phyloP scores from a whole-genome alignment of 2,329 filamentous ascomycete species.

The Aureobasidium sp. region DNA sequence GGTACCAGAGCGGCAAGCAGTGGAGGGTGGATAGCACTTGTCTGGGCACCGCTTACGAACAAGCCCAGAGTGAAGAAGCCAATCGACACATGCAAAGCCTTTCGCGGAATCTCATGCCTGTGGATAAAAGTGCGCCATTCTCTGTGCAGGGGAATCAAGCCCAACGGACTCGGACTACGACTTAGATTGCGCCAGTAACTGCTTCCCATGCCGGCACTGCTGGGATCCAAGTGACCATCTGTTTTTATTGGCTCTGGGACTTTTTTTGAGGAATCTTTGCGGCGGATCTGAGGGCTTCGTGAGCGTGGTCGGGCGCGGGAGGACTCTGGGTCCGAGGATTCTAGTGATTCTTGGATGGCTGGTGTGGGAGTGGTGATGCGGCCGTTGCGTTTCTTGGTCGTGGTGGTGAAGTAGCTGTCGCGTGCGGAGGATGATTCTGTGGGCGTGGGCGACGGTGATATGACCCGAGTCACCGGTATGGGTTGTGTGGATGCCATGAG shows the following conservation, averaged over 20 bases:
- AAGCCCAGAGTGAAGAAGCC: conserved; percentile 87
- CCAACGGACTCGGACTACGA: conserved; percentile 83
- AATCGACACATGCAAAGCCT: conserved; percentile 88
- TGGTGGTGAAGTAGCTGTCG: conserved; percentile 58
- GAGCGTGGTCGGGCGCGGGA: conserved; percentile 60
- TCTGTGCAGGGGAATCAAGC: conserved; percentile 88
- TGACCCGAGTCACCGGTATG: conserved; percentile 73
- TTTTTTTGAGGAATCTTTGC: conserved; percentile 27
- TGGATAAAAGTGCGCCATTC: conserved; percentile 83
- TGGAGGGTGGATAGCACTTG: conserved; percentile 70
- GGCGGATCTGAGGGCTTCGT: conserved; percentile 52
- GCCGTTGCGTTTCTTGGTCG: conserved; percentile 48
- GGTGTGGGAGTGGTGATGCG: conserved; percentile 50
- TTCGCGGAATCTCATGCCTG: conserved; percentile 93
- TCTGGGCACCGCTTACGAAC: conserved; percentile 72
- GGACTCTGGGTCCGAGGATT: conserved; percentile 44
- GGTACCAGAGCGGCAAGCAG: conserved; percentile 75
- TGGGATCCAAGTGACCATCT: conserved; percentile 64
- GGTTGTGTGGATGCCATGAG: conserved; percentile 40
- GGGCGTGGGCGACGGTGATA: conserved; percentile 76
- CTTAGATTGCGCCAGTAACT: conserved; percentile 84
- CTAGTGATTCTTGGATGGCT: conserved; percentile 42
- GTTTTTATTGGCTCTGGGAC: conserved; percentile 9
- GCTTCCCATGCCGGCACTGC: conserved; percentile 57
- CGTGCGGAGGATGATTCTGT: conserved; percentile 45